Percentiles rank a stretch among this genome's conserved stretches.
These are phyloP conservation scores for Gyrodon lividus DNA, from an alignment of 768 basidiomycete genomes.

Conservation along the genomic window DNA sequence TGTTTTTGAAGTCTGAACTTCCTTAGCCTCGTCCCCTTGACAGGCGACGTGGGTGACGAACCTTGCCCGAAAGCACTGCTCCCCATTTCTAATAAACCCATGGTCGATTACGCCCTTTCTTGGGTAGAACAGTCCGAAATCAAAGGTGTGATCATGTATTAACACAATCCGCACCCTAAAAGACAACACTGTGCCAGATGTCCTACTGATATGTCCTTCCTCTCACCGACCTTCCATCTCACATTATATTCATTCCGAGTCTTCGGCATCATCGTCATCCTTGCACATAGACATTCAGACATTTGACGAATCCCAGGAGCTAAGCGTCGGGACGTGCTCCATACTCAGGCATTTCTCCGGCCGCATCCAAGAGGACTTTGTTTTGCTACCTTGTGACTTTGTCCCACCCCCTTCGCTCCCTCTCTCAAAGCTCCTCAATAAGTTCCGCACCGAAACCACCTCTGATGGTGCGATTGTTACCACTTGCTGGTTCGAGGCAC, in stretches of 20 bases:
- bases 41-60: slow-evolving; percentile 74
- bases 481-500: slow-evolving; percentile 60
- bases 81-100: slow-evolving; percentile 83
- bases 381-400: slow-evolving; percentile 90
- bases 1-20: slow-evolving; percentile 1
- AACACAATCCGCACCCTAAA: slow-evolving; percentile 8
- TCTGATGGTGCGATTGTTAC: slow-evolving; percentile 64
- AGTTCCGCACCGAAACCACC: slow-evolving; percentile 72
- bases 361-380: slow-evolving; percentile 81
- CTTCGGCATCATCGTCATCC: slow-evolving; percentile 57
- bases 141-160: slow-evolving; percentile 49
- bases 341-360: slow-evolving; percentile 74
- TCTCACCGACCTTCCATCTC: slow-evolving; percentile 74
- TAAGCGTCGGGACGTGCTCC: slow-evolving; percentile 66
- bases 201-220: slow-evolving; percentile 81
- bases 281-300: slow-evolving; percentile 77
- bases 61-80: slow-evolving; percentile 86
- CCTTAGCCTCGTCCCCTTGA: slow-evolving; percentile 68
- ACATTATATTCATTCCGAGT: slow-evolving; percentile 81
- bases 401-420: slow-evolving; percentile 74
- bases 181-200: slow-evolving; percentile 49
- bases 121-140: slow-evolving; percentile 91
- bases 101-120: slow-evolving; percentile 77
- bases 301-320: slow-evolving; percentile 70
- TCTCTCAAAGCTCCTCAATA: slow-evolving; percentile 70